Base-by-base conservation (phyloP, 2,329 filamentous ascomycete species). In the Xylariales sp. region DNA sequence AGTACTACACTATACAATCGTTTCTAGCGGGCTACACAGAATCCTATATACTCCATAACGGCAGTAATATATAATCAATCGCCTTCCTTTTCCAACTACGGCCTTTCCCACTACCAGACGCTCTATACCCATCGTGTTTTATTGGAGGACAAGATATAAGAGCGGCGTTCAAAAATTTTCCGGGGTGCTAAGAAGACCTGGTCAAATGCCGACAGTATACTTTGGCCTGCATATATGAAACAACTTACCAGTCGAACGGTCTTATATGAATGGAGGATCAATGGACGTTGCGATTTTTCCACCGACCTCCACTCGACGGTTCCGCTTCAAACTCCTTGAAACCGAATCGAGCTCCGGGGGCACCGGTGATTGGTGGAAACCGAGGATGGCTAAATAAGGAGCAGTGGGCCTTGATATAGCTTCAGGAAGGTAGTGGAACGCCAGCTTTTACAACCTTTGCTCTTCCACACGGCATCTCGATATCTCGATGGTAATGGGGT, bases 281-380 rank as follows among this genome's bases (percentile, higher is more conserved):
- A 49, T 10, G 5, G 16, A 14, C 28, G 32, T 12, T 14, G 28
- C 7, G 23, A 23, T 43, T 55, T 16, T 57, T 9, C 50, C n/a
- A 7, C 41, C n/a, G 7, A 7, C 18, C 34, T 55, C 34, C 36
- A 16, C 36, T 39, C 12, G 36, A 10, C 12, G 36, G 36, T 39
- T 39, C 36, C 36, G 36, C 36, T 39, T 39, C 36, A 10, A 10
- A 8, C 34, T 16, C 14, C 32, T 48, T 54, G 28, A 43, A 49
- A 49, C 54, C 32, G 41, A 45, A 55, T 16, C 3, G 5, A 5
- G 23, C 12, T 36, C 10, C 2, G 23, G 23, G 14, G 9, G 14
- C 4, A 14, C 34, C 23, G n/a, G 3, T 61, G 49, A 65, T 65
- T 60, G 55, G 62, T 60, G 62, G 62, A 65, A 64, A 65, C 23